These are phyloP conservation scores for Coniferiporia weirii DNA, from an alignment of 1,284 basidiomycete species.

Conservation along the genomic window DNA sequence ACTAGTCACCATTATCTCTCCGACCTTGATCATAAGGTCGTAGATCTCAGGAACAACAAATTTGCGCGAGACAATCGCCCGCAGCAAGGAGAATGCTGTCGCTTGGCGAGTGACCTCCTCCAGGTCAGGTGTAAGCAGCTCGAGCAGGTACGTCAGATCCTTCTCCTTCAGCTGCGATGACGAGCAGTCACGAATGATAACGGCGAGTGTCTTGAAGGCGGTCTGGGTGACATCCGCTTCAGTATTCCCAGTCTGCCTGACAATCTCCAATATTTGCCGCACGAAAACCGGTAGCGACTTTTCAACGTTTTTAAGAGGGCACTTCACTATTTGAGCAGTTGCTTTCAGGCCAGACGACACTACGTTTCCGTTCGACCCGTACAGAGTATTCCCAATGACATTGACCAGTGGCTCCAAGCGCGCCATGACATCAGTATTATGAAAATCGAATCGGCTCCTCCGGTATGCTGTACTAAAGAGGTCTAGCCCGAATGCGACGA, in stretches of 20 bases:
- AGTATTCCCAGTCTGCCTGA: conserved; percentile 81
- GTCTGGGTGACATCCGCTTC: conserved; percentile 90
- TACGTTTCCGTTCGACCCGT: conserved; percentile 78
- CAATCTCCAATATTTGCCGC: conserved; percentile 81
- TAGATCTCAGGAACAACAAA: conserved; percentile 97
- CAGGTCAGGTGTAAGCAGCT: conserved; percentile 86
- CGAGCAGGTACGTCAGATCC: conserved; percentile 83
- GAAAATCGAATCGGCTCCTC: conserved; percentile 83
- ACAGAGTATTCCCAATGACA: conserved; percentile 89
- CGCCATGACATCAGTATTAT: conserved; percentile 63
- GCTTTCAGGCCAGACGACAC: conserved; percentile 80
- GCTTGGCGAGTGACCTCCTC: conserved; percentile 89
- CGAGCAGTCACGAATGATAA: conserved; percentile 82
- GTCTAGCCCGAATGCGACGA: conserved; percentile 90
- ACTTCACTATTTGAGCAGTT: conserved; percentile 77
- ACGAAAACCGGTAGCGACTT: conserved; percentile 82
- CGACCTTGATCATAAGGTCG: conserved; percentile 95
- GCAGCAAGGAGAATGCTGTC: conserved; percentile 84
- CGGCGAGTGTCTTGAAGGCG: conserved; percentile 82
- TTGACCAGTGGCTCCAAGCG: conserved; percentile 85
- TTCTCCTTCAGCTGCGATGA: conserved; percentile 81
- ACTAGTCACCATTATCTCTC: conserved; percentile 90
- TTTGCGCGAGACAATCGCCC: conserved; percentile 87
- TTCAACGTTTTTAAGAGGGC: conserved; percentile 75
- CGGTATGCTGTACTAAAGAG: conserved; percentile 87